Evolutionary conservation across 2,329 filamentous ascomycete species (phyloP), one percentile per base, ranked within the genome.

Genomic region (Leptodontidium sp.): DNA sequence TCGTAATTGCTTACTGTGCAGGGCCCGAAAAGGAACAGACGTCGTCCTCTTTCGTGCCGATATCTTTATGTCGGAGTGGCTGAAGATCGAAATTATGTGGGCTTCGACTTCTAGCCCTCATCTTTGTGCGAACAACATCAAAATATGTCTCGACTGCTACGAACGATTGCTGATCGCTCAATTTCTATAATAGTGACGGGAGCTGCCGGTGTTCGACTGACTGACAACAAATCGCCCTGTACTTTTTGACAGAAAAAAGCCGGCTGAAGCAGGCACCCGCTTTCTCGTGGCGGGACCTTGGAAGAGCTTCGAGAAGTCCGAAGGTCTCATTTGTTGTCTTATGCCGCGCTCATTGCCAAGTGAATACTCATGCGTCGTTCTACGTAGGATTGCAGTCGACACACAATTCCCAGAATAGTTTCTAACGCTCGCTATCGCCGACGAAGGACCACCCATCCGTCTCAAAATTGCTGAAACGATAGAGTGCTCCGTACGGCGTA

Each of bases 241-340:
- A 43, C 8, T 40, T 2, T 17, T 53, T 15, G 26, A 53, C 15
- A 29, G n/a, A 26, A 12, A 50, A 6, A 24, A 32, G 45, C 45
- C 21, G 32, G 12, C 24, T 24, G 14, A 26, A 45, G 64, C 57
- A 49, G n/a, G 32, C 57, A 12, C 29, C 29, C 64, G 45, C 32
- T 8, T 32, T 17, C 14, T 66, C 35, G 45, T n/a, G 24, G 11
- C 55, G 64, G 45, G 64, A 55, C 45, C 45, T 53, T 43, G 43
- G 45, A 66, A 52, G 12, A 53, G 21, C 57, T 43, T 61, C 29
- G 45, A 59, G 29, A 40, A 61, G 12, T 11, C 38, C 26, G 32
- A 40, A 21, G 45, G 61, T 15, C 21, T 61, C 7, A 17, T 61
- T 21, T 14, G 21, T 17, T 43, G 4, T 15, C 21, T 26, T 45